phyloP scores from a whole-genome alignment of 1,284 basidiomycete species.

The Ceratobasidium sp. region DNA sequence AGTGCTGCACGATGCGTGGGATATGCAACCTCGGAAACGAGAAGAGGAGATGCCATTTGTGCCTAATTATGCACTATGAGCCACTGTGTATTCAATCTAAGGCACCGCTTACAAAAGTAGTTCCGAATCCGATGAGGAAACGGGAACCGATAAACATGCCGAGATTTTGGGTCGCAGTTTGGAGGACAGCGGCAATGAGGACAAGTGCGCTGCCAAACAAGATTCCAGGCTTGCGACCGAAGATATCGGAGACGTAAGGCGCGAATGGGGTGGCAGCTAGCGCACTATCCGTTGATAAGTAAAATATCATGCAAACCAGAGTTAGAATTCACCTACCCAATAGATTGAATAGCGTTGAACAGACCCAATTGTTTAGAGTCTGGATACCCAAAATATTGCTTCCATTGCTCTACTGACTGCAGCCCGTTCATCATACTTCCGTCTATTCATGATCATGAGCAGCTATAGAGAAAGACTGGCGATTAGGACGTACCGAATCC shows the following conservation, averaged over 20 bases:
- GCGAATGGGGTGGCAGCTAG: slow-evolving; percentile 41
- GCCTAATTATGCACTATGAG: slow-evolving; percentile 49
- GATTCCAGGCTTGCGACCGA: slow-evolving; percentile 48
- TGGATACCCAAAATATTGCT: slow-evolving; percentile 43
- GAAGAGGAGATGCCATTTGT: slow-evolving; percentile 52
- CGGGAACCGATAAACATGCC: slow-evolving; percentile 81
- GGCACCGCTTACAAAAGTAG: slow-evolving; percentile 58
- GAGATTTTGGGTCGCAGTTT: slow-evolving; percentile 73
- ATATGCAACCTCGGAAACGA: slow-evolving; percentile 51
- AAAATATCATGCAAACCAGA: background rate
- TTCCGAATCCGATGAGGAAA: slow-evolving; percentile 80
- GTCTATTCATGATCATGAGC: slow-evolving; percentile 13
- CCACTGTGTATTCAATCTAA: slow-evolving; percentile 15
- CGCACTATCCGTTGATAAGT: slow-evolving; percentile 13
- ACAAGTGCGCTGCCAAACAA: slow-evolving; percentile 54
- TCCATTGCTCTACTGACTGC: slow-evolving; percentile 42
- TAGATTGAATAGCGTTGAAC: slow-evolving; percentile 75
- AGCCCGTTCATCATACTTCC: slow-evolving; percentile 46
- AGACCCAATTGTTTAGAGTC: slow-evolving; percentile 59
- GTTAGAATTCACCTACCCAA: slow-evolving; percentile 26
- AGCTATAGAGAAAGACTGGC: background rate
- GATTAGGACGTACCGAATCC: slow-evolving; percentile 66
- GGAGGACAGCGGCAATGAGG: slow-evolving; percentile 65
- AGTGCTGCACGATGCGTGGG: slow-evolving; percentile 51
- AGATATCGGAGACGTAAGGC: slow-evolving; percentile 47